Percentiles rank a stretch among this genome's conserved stretches.
phyloP scores from a whole-genome alignment of 2,329 filamentous ascomycete genomes.

The Aureobasidium zeae region DNA sequence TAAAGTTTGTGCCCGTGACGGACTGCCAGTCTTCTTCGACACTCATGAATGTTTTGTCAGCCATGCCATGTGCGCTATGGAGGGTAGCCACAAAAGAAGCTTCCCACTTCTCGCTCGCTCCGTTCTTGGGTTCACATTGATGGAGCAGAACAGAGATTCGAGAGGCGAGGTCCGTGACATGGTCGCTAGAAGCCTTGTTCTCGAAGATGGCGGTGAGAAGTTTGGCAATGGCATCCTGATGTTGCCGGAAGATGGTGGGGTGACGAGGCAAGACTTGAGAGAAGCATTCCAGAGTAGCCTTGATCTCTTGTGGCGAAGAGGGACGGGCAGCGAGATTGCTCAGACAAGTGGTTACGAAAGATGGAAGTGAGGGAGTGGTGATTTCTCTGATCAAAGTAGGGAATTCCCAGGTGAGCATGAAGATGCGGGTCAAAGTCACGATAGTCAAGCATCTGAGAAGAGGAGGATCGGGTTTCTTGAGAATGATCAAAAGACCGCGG shows the following conservation, averaged over 20 bases:
- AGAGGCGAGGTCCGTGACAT: slow-evolving; percentile 9
- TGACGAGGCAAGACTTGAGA: slow-evolving; percentile 66
- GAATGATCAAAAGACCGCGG: slow-evolving; percentile 59
- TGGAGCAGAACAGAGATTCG: slow-evolving; percentile 52
- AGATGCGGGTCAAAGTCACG: slow-evolving; percentile 72
- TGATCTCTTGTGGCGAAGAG: slow-evolving; percentile 34
- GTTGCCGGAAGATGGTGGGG: slow-evolving; percentile 73
- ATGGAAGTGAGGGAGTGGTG: slow-evolving; percentile 68
- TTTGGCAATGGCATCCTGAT: slow-evolving; percentile 56
- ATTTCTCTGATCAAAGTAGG: slow-evolving; percentile 79
- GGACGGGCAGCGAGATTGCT: slow-evolving; percentile 45
- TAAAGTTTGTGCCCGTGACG: slow-evolving; percentile 25
- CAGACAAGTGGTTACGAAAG: slow-evolving; percentile 64
- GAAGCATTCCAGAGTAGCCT: slow-evolving; percentile 63
- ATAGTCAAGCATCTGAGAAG: slow-evolving; percentile 68
- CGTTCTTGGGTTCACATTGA: slow-evolving; percentile 72
- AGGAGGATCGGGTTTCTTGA: slow-evolving; percentile 71
- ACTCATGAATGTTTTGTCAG: slow-evolving; percentile 68
- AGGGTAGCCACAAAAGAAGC: slow-evolving; percentile 55
- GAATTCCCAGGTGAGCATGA: slow-evolving; percentile 70
- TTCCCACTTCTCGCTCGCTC: slow-evolving; percentile 67
- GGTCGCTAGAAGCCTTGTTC: neutral
- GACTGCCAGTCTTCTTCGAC: slow-evolving; percentile 77
- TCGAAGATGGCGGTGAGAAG: slow-evolving; percentile 49
- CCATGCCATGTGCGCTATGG: slow-evolving; percentile 57